These are phyloP conservation scores for Malus sylvestris DNA, from an alignment of 306 rosid genomes.

Conservation along the genomic window DNA sequence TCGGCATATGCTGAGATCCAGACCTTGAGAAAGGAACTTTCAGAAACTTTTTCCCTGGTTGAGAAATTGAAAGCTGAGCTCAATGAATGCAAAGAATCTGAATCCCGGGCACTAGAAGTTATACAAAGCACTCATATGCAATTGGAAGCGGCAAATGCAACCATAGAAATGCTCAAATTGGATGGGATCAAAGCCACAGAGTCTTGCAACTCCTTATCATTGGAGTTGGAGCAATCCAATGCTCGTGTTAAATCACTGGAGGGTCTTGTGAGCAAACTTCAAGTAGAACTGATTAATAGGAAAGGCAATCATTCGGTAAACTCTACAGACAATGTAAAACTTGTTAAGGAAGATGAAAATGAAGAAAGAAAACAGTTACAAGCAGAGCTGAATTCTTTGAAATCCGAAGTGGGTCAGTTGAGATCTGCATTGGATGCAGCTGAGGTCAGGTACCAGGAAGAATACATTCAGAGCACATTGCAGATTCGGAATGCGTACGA, in stretches of 20 bases:
- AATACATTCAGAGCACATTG: slow-evolving; percentile 69
- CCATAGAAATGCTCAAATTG: slow-evolving; percentile 40
- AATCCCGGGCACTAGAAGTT: slow-evolving; percentile 46
- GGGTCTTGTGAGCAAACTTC: slow-evolving; percentile 49
- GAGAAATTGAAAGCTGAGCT: slow-evolving; percentile 60
- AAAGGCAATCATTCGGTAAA: slow-evolving; percentile 13
- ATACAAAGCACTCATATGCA: slow-evolving; percentile 47
- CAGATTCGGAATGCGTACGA: slow-evolving; percentile 74
- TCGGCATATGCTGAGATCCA: slow-evolving; percentile 56
- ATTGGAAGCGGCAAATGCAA: slow-evolving; percentile 52
- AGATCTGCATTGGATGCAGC: slow-evolving; percentile 70
- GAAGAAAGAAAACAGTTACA: slow-evolving; percentile 46
- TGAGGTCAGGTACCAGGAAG: slow-evolving; percentile 77
- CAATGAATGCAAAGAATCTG: slow-evolving; percentile 56
- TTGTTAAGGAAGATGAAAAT: slow-evolving; percentile 24
- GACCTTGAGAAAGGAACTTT: slow-evolving; percentile 54
- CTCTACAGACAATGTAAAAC: slow-evolving; percentile 23
- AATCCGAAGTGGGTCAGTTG: slow-evolving; percentile 53
- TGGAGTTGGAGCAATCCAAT: slow-evolving; percentile 74
- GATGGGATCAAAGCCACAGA: slow-evolving; percentile 47
- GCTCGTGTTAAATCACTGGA: slow-evolving; percentile 59
- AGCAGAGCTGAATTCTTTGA: slow-evolving; percentile 42
- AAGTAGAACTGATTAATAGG: slow-evolving; percentile 34
- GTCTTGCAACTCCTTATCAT: slow-evolving; percentile 34
- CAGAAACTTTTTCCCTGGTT: slow-evolving; percentile 47